Evolutionary conservation across 805 yeast species (phyloP).

Genomic region (Yarrowia sp.): DNA sequence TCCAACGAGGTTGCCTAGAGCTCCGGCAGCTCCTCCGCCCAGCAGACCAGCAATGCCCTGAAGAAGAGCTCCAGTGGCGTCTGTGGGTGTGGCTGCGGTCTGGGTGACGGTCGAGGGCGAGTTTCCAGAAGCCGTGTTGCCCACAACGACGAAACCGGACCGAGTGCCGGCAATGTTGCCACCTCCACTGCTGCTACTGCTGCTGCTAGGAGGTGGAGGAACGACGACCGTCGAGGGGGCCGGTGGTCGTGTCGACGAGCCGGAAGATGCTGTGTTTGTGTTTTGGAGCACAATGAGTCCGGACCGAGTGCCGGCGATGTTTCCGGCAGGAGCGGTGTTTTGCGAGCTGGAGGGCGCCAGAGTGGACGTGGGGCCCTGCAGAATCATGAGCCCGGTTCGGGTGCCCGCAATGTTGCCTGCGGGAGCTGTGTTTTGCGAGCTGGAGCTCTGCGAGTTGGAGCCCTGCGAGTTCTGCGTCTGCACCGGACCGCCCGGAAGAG

Average conservation of each 20-base stretch:
- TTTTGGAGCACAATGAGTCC: constrained; percentile 18
- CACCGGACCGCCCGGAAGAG: background rate
- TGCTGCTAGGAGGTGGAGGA: background rate
- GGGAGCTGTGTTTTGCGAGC: background rate
- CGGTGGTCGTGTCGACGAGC: background rate
- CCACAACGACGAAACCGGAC: constrained; percentile 8
- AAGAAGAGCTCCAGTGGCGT: constrained; percentile 16
- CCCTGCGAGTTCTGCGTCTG: background rate
- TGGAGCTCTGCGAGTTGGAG: background rate
- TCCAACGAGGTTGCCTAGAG: background rate
- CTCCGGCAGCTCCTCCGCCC: constrained; percentile 16
- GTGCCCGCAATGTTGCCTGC: constrained; percentile 33
- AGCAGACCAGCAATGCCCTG: constrained; percentile 20
- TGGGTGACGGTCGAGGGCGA: background rate
- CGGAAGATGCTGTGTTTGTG: constrained; percentile 9
- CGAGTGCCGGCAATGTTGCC: constrained; percentile 4
- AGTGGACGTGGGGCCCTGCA: constrained; percentile 4
- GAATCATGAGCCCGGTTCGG: constrained; percentile 6
- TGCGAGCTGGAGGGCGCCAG: background rate
- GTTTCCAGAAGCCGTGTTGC: background rate
- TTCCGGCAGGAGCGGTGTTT: background rate
- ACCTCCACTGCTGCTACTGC: background rate
- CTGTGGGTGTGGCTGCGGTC: background rate
- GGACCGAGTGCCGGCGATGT: constrained; percentile 19
- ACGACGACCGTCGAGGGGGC: background rate